Percentiles rank a stretch among this genome's conserved stretches.
Evolutionary conservation across 1,284 basidiomycete genomes (phyloP).

Genomic region (Pholiota adiposa): DNA sequence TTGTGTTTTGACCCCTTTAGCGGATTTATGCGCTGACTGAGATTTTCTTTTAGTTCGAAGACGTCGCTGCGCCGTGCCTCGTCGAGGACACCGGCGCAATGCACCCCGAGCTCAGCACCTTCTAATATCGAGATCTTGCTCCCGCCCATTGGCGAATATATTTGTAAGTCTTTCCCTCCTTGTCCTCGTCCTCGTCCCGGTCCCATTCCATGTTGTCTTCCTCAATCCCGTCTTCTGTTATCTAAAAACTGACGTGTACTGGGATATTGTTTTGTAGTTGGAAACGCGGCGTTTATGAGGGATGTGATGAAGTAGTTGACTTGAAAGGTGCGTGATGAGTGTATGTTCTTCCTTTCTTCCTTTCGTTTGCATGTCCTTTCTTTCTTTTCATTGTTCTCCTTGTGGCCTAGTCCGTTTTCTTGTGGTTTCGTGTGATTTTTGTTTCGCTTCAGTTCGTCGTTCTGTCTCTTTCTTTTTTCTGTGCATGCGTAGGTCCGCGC

Average conservation of each 20-base stretch:
- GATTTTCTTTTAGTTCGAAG: constrained; percentile 69
- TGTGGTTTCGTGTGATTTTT: background rate
- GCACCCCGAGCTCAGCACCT: constrained; percentile 94
- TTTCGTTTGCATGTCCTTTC: background rate
- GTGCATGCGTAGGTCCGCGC: too few species aligned
- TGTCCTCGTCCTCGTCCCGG: constrained; percentile 72
- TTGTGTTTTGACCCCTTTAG: background rate
- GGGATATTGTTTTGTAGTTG: constrained; percentile 63
- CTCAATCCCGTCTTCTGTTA: too few species aligned
- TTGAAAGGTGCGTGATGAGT: constrained; percentile 93
- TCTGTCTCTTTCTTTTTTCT: too few species aligned
- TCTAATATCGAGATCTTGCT: constrained; percentile 96
- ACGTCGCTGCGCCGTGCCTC: constrained; percentile 83
- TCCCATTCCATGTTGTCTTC: background rate
- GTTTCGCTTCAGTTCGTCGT: background rate
- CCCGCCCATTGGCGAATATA: constrained; percentile 94
- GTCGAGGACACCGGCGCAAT: constrained; percentile 95
- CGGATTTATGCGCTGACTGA: constrained; percentile 9
- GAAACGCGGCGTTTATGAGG: constrained; percentile 77
- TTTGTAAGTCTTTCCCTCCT: constrained; percentile 92
- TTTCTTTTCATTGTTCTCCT: background rate
- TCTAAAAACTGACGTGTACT: too few species aligned
- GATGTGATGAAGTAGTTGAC: constrained; percentile 89
- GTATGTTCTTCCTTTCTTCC: constrained; percentile 45
- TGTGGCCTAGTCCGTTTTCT: background rate